These are phyloP conservation scores for Aspergillus versicolor DNA, from an alignment of 2,329 filamentous ascomycete species.

Conservation along the genomic window DNA sequence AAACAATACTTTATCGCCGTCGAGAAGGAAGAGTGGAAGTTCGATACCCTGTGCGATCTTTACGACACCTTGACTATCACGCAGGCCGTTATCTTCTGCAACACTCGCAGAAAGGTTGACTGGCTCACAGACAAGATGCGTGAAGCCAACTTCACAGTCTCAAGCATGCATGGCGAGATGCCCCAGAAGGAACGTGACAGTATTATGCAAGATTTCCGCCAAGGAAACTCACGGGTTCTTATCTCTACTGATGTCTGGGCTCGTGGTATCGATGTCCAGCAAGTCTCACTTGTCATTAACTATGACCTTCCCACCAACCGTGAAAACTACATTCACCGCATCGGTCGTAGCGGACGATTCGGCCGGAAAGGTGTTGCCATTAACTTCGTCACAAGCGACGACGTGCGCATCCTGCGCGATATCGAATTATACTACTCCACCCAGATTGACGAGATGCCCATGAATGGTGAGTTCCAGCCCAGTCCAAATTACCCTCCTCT, in stretches of 20 bases:
- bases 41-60: slow-evolving; percentile 95
- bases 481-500: background rate
- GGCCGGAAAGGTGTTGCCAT: slow-evolving; percentile 98
- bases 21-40: slow-evolving; percentile 99
- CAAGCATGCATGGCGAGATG: slow-evolving; percentile 99
- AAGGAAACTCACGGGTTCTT: slow-evolving; percentile 91
- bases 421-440: slow-evolving; percentile 97
- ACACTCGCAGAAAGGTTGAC: slow-evolving; percentile 97
- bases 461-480: slow-evolving; percentile 69
- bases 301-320: slow-evolving; percentile 97
- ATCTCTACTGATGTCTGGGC: slow-evolving; percentile 99
- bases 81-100: slow-evolving; percentile 99
- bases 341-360: slow-evolving; percentile 91
- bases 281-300: slow-evolving; percentile 97
- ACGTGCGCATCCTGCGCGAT: slow-evolving; percentile 94
- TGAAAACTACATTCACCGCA: slow-evolving; percentile 99
- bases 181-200: slow-evolving; percentile 96
- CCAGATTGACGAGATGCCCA: slow-evolving; percentile 98
- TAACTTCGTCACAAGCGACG: slow-evolving; percentile 98
- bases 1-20: slow-evolving; percentile 99
- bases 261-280: slow-evolving; percentile 97
- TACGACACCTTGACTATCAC: slow-evolving; percentile 99
- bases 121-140: slow-evolving; percentile 99
- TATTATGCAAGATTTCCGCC: slow-evolving; percentile 98
- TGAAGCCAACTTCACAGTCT: slow-evolving; percentile 97